Evolutionary conservation across 257 asterid species (phyloP).

Genomic region (Primulina huaijiensis): DNA sequence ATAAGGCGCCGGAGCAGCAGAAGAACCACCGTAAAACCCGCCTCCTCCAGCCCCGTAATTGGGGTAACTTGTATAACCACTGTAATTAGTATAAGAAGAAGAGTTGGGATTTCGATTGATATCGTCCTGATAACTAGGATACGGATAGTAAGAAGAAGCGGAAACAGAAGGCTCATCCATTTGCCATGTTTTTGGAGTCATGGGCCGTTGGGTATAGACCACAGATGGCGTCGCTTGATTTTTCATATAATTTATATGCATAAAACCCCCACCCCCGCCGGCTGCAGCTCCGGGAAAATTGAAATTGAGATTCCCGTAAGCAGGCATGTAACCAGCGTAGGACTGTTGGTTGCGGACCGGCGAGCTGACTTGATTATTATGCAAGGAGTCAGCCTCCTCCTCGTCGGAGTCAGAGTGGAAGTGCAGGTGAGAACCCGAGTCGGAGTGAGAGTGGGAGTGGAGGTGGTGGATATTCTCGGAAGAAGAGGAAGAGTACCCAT

Average conservation of each 20-base stretch:
- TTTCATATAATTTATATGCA: slow-evolving; percentile 68
- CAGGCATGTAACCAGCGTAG: slow-evolving; percentile 41
- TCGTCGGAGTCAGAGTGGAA: slow-evolving; percentile 64
- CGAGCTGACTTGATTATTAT: slow-evolving; percentile 34
- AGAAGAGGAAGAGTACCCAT: slow-evolving; percentile 38
- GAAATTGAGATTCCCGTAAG: slow-evolving; percentile 36
- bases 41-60: slow-evolving; percentile 46
- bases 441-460: slow-evolving; percentile 48
- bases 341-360: slow-evolving; percentile 35
- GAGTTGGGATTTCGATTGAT: slow-evolving; percentile 30
- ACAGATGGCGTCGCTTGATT: slow-evolving; percentile 69
- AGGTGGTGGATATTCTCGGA: slow-evolving; percentile 35
- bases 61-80: slow-evolving; percentile 32
- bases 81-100: slow-evolving; percentile 24
- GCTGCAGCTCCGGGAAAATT: slow-evolving; percentile 24
- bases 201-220: slow-evolving; percentile 69
- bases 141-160: slow-evolving; percentile 40
- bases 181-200: slow-evolving; percentile 54
- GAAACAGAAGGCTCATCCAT: slow-evolving; percentile 62
- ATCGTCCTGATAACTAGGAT: slow-evolving; percentile 26
- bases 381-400: slow-evolving; percentile 51
- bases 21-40: slow-evolving; percentile 47
- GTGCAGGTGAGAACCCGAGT: slow-evolving; percentile 80
- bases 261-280: slow-evolving; percentile 45
- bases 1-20: slow-evolving; percentile 34